Evolutionary conservation across 2,329 filamentous ascomycete species (phyloP).

Genomic region (Penicillium sp.): DNA sequence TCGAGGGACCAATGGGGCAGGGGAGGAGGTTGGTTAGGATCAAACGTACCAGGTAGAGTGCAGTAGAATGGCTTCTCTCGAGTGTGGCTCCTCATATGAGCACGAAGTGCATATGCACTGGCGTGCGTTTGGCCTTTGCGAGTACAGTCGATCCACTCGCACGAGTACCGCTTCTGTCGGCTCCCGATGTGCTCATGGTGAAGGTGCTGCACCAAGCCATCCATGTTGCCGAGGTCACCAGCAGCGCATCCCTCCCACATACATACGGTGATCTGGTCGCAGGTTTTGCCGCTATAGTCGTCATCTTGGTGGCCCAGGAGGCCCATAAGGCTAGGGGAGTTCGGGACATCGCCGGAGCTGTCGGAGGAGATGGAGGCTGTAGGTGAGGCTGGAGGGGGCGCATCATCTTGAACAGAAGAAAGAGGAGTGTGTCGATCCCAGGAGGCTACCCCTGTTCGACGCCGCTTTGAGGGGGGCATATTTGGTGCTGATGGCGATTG

Average conservation of each 20-base stretch:
- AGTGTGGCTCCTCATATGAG: conserved; percentile 97
- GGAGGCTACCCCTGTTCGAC: conserved; percentile 45
- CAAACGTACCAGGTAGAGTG: conserved; percentile 76
- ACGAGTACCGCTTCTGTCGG: conserved; percentile 95
- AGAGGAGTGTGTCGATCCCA: conserved; percentile 55
- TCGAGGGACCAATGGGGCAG: not conserved
- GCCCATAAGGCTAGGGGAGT: conserved; percentile 59
- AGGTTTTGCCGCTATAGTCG: conserved; percentile 70
- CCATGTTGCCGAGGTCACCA: conserved; percentile 77
- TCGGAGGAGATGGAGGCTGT: conserved; percentile 81
- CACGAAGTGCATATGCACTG: conserved; percentile 91
- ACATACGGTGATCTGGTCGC: conserved; percentile 76
- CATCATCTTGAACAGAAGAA: conserved; percentile 43
- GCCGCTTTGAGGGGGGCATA: conserved; percentile 51
- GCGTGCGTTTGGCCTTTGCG: conserved; percentile 90
- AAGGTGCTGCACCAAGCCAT: conserved; percentile 76
- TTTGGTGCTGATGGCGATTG: conserved; percentile 42
- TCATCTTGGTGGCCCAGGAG: conserved; percentile 46
- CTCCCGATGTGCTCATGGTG: conserved; percentile 93
- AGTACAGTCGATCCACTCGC: conserved; percentile 89
- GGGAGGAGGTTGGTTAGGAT: not conserved
- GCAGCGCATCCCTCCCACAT: conserved; percentile 74
- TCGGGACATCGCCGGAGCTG: conserved; percentile 80
- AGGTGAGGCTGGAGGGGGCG: conserved; percentile 47
- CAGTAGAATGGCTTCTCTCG: conserved; percentile 99